Evolutionary conservation across 108 stramenopile genomes (phyloP).

Genomic region (Pseudonitzschia multiseries): DNA sequence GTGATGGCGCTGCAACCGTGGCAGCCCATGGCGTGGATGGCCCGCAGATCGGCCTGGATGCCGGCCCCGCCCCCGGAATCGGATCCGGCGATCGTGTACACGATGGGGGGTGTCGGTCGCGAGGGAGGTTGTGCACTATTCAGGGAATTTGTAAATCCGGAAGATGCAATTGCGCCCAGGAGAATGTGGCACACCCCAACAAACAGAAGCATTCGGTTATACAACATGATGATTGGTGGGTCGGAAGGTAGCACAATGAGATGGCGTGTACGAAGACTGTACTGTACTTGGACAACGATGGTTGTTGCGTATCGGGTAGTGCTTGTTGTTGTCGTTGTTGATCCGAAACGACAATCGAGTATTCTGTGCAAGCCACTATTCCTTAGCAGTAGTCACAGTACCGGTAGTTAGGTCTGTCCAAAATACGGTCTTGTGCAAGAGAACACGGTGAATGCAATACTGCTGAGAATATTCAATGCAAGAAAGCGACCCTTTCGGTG

Average conservation of each 20-base stretch:
- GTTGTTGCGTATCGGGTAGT: no score
- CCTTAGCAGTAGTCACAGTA: no score
- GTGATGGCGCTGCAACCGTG: slow-evolving; percentile 94
- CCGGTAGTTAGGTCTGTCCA: no score
- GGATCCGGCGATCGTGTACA: slow-evolving; percentile 92
- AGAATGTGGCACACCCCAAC: background rate
- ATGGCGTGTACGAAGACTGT: no score
- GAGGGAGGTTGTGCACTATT: background rate
- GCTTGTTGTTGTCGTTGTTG: no score
- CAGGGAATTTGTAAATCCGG: slow-evolving; percentile 1
- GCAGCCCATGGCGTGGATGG: slow-evolving; percentile 79
- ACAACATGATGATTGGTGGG: background rate
- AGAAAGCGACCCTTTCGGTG: no score
- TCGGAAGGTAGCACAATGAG: background rate
- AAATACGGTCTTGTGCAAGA: no score
- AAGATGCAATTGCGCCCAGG: background rate
- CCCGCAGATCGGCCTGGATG: slow-evolving; percentile 92
- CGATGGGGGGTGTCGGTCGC: slow-evolving; percentile 62
- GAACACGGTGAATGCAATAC: no score
- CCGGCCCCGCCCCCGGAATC: slow-evolving; percentile 96
- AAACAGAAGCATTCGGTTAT: background rate
- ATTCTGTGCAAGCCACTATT: no score
- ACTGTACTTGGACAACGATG: no score
- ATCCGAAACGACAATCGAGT: no score
- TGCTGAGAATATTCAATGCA: no score